Conservation (phyloP, 305 asterid genomes). For the Ilex paraguariensis region DNA sequence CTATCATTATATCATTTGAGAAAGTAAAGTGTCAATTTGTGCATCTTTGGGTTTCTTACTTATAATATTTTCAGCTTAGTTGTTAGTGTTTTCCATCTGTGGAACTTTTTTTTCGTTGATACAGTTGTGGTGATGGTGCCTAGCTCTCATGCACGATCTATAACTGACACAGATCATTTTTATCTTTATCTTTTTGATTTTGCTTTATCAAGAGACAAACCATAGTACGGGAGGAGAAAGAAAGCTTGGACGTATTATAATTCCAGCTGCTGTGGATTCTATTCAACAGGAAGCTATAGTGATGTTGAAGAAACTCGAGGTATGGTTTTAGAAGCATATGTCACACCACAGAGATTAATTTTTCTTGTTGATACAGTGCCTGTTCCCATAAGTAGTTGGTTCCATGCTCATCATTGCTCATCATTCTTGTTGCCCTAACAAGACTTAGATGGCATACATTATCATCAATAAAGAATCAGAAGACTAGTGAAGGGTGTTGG, state of each 20-base stretch:
- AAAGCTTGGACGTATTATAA: slow-evolving; percentile 39
- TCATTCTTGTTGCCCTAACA: too few relatives aligned
- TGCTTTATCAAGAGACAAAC: slow-evolving; percentile 25
- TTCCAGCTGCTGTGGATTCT: slow-evolving; percentile 65
- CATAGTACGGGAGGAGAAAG: slow-evolving; percentile 20
- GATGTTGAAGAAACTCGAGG: slow-evolving; percentile 76
- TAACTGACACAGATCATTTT: slow-evolving; percentile 1
- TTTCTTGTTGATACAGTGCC: not conserved
- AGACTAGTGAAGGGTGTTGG: not conserved
- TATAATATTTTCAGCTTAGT: too few relatives aligned
- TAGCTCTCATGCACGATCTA: not conserved
- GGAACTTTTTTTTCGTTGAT: too few relatives aligned
- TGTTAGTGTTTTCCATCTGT: too few relatives aligned
- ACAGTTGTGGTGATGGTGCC: not conserved
- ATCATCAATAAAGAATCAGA: too few relatives aligned
- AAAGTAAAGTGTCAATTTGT: not conserved
- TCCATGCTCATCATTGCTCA: too few relatives aligned
- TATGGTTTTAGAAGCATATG: slow-evolving; percentile 25
- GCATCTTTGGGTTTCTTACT: not conserved
- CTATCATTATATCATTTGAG: too few relatives aligned
- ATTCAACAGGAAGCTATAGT: slow-evolving; percentile 77
- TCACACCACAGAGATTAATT: not conserved
- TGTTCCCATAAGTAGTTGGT: not conserved
- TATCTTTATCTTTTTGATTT: slow-evolving; percentile 16
- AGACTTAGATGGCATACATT: too few relatives aligned